phyloP scores from a whole-genome alignment of 805 yeast genomes.

The Myxozyma mucilagina region DNA sequence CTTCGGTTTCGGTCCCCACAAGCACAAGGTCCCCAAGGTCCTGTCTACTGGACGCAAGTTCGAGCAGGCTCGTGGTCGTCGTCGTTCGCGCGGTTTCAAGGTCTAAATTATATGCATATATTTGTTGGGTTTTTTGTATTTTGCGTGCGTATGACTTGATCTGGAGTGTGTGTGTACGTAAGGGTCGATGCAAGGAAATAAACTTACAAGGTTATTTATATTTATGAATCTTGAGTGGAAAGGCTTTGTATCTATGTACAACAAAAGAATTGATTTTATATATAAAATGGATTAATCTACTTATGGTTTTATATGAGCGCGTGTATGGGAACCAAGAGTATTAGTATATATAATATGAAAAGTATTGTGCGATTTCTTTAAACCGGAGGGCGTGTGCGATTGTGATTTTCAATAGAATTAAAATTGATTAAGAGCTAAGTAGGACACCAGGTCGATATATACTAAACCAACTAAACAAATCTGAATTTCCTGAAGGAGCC shows the following conservation, averaged over 20 bases:
- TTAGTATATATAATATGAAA: conserved; percentile 1
- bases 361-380: conserved; percentile 4
- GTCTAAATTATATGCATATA: conserved; percentile 58
- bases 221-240: background rate
- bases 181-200: conserved; percentile 2
- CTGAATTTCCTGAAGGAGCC: background rate
- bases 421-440: too few species aligned
- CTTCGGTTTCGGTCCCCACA: conserved; percentile 99
- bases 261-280: background rate
- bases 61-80: conserved; percentile 99
- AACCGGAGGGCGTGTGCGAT: too few species aligned
- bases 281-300: conserved; percentile 6
- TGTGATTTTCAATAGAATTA: too few species aligned
- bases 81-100: conserved; percentile 99
- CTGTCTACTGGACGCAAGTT: conserved; percentile 97
- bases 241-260: conserved; percentile 8
- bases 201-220: background rate
- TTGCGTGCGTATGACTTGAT: conserved; percentile 5
- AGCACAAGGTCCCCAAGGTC: conserved; percentile 98
- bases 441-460: background rate
- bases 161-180: conserved; percentile 7
- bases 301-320: conserved; percentile 5
- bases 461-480: too few species aligned
- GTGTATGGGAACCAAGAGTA: conserved; percentile 9
- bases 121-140: conserved; percentile 5